A percentile compares a stretch with the other conserved stretches of the same genome.
Evolutionary conservation across 2,329 filamentous ascomycete species (phyloP).

Genomic region (Ascochyta koolunga): DNA sequence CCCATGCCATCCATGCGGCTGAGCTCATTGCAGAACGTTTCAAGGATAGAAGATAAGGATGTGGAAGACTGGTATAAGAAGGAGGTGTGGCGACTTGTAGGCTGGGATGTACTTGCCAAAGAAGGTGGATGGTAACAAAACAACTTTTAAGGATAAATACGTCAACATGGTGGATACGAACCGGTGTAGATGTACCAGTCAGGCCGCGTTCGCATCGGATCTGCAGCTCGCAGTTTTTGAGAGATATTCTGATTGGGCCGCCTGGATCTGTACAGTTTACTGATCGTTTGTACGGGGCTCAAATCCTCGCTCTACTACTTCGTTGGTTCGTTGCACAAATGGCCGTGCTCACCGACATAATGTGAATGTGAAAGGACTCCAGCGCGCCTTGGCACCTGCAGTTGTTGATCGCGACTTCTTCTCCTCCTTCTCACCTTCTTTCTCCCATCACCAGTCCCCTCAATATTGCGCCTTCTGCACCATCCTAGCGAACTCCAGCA

Average conservation of each 20-base stretch:
- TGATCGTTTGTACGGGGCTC: too few species aligned
- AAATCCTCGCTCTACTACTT: neutral
- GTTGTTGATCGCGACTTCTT: neutral
- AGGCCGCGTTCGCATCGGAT: too few species aligned
- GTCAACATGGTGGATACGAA: neutral
- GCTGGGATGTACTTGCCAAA: constrained; percentile 59
- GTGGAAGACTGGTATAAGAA: constrained; percentile 61
- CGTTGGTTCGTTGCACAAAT: neutral
- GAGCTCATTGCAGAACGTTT: constrained; percentile 34
- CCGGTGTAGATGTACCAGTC: neutral
- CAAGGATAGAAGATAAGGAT: constrained; percentile 48
- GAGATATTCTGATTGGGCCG: neutral
- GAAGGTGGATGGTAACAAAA: constrained; percentile 24
- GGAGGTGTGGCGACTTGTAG: constrained; percentile 63
- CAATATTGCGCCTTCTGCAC: neutral
- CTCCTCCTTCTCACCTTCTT: neutral
- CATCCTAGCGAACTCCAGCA: neutral
- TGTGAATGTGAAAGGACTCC: neutral
- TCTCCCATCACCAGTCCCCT: neutral
- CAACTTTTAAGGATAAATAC: neutral
- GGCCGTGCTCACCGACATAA: neutral
- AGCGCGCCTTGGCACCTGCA: neutral
- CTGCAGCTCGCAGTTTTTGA: neutral
- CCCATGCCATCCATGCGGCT: constrained; percentile 35
- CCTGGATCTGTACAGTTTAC: too few species aligned